Percentiles rank a stretch among this genome's conserved stretches.
Evolutionary conservation across 495 filamentous ascomycete species (phyloP).

Genomic region (Schizothecium vesticola): DNA sequence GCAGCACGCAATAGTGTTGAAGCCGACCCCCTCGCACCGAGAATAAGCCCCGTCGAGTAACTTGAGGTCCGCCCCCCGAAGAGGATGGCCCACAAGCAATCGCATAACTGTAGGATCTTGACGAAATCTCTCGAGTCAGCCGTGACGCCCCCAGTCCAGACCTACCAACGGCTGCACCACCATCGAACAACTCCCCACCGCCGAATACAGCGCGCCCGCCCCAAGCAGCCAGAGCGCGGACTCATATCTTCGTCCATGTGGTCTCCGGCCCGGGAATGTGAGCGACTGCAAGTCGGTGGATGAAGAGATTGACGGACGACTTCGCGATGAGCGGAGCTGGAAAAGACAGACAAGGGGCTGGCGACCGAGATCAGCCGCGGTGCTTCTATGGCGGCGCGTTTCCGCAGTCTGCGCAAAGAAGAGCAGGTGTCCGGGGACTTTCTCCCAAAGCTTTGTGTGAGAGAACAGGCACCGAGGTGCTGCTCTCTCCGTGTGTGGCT

Average conservation of each 20-base stretch:
- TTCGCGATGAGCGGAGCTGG: conserved; percentile 38
- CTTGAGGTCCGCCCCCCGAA: conserved; percentile 48
- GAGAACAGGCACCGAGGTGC: conserved; percentile 36
- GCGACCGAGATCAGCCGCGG: conserved; percentile 52
- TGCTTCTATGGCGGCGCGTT: conserved; percentile 99
- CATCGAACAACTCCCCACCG: conserved; percentile 35
- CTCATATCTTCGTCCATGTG: conserved; percentile 81
- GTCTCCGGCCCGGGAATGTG: conserved; percentile 36
- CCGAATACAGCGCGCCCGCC: conserved; percentile 31
- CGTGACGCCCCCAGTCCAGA: conserved; percentile 36
- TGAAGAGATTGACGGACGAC: conserved; percentile 21
- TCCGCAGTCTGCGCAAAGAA: conserved; percentile 58
- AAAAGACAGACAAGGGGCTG: conserved; percentile 57
- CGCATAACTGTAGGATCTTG: conserved; percentile 95
- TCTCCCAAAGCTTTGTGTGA: conserved; percentile 81
- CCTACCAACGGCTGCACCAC: conserved; percentile 36
- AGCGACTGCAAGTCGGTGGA: conserved; percentile 3
- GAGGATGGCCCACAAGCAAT: conserved; percentile 58
- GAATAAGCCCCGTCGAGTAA: conserved; percentile 99
- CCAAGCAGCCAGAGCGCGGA: conserved; percentile 53
- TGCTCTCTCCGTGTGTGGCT: conserved; percentile 85
- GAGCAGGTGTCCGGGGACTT: conserved; percentile 98
- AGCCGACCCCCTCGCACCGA: conserved; percentile 83
- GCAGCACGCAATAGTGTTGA: conserved; percentile 31
- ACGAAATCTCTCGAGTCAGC: conserved; percentile 64